A percentile compares a stretch with the other conserved stretches of the same genome.
These are phyloP conservation scores for Fusarium albidum DNA, from an alignment of 2,329 filamentous ascomycete species.

Conservation along the genomic window DNA sequence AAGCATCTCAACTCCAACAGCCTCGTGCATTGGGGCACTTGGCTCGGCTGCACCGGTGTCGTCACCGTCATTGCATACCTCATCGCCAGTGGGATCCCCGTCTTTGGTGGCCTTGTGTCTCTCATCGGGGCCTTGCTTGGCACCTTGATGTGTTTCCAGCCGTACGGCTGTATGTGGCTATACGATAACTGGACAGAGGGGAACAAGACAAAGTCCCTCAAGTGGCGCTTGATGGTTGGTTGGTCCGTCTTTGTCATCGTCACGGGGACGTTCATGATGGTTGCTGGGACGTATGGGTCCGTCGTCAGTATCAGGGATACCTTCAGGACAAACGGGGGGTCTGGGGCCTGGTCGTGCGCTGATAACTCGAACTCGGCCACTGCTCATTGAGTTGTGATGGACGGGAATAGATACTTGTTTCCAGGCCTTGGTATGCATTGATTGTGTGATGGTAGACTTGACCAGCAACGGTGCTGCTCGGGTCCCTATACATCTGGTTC, in stretches of 20 bases:
- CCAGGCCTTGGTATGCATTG: too few species aligned
- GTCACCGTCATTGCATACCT: constrained; percentile 25
- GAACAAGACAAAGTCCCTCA: not conserved
- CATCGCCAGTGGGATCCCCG: constrained; percentile 28
- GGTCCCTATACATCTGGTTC: too few species aligned
- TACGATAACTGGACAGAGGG: constrained; percentile 19
- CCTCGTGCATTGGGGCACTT: constrained; percentile 41
- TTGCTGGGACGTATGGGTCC: constrained; percentile 26
- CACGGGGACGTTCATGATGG: constrained; percentile 22
- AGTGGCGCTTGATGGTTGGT: constrained; percentile 9
- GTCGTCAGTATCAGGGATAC: constrained; percentile 8
- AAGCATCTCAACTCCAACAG: constrained; percentile 41
- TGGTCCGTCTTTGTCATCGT: constrained; percentile 22
- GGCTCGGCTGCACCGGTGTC: constrained; percentile 33
- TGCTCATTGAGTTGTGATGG: too few species aligned
- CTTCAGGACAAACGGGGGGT: not conserved
- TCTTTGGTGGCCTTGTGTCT: constrained; percentile 27
- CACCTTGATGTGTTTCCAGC: constrained; percentile 32
- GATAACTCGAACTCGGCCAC: constrained; percentile 26
- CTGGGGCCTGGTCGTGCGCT: constrained; percentile 13
- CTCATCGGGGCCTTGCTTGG: constrained; percentile 28
- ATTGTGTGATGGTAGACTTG: too few species aligned
- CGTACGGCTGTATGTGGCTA: constrained; percentile 30
- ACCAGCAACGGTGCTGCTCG: too few species aligned
- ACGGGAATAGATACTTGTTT: too few species aligned